Conservation (phyloP, 768 basidiomycete species). For the Hericium erinaceus region DNA sequence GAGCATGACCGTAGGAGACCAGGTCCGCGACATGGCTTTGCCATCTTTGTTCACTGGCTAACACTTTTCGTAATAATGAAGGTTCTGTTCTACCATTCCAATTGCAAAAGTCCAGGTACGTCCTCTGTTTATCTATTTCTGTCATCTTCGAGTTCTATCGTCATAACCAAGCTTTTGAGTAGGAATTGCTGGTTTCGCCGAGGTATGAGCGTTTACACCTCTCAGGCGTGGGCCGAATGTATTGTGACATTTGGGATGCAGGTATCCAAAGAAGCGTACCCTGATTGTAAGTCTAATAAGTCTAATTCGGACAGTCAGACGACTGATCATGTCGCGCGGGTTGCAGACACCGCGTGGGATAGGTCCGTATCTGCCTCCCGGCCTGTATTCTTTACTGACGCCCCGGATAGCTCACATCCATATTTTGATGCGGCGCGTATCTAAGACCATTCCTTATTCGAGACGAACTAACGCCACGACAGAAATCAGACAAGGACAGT, state of each 20-base stretch:
- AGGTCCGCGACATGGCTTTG: constrained; percentile 32
- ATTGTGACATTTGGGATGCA: constrained; percentile 18
- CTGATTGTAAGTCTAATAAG: constrained; percentile 57
- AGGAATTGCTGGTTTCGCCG: constrained; percentile 78
- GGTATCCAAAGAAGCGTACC: constrained; percentile 81
- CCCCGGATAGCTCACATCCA: constrained; percentile 50
- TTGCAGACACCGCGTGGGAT: constrained; percentile 84
- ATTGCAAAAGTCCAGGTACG: constrained; percentile 71
- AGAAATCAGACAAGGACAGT: constrained; percentile 70
- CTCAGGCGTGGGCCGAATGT: not conserved
- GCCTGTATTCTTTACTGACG: not conserved
- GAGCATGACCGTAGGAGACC: constrained; percentile 67
- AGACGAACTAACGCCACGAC: constrained; percentile 2
- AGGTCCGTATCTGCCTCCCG: constrained; percentile 34
- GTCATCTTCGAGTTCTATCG: not conserved
- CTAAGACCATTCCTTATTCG: not conserved
- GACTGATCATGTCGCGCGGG: not conserved
- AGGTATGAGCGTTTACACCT: constrained; percentile 35
- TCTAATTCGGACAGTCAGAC: not conserved
- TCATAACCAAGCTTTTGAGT: not conserved
- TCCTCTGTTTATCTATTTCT: not conserved
- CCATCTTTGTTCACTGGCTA: not conserved
- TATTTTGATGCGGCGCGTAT: constrained; percentile 63
- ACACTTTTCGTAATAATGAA: constrained; percentile 17
- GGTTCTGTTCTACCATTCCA: constrained; percentile 85